Conservation (phyloP, 768 basidiomycete genomes). For the Tylopilus balloui region DNA sequence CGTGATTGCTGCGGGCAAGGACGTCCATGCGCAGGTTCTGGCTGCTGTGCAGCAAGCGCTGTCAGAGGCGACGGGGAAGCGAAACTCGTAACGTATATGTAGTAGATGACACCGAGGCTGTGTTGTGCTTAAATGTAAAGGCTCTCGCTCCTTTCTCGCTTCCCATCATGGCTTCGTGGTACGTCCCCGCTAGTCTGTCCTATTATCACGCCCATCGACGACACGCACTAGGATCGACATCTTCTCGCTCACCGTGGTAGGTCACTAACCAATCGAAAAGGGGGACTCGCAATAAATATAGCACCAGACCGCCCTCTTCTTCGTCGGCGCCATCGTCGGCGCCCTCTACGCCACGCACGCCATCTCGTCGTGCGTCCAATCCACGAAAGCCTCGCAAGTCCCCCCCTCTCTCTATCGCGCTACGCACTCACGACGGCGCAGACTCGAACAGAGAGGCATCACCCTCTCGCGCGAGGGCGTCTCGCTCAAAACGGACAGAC, state of each 20-base stretch:
- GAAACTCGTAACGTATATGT: too few species aligned
- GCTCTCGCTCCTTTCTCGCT: too few species aligned
- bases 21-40: conserved; percentile 63
- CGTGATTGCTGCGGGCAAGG: conserved; percentile 76
- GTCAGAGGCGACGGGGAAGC: conserved; percentile 12
- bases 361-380: conserved; percentile 41
- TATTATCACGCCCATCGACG: not conserved
- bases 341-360: conserved; percentile 35
- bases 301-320: conserved; percentile 38
- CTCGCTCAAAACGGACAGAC: conserved; percentile 58
- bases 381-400: conserved; percentile 55
- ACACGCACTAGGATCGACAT: conserved; percentile 14
- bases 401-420: not conserved
- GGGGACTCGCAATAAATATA: not conserved
- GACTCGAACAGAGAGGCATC: conserved; percentile 51
- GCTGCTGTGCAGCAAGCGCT: conserved; percentile 66
- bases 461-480: conserved; percentile 57
- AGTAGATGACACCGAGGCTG: too few species aligned
- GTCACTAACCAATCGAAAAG: not conserved
- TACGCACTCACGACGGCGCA: not conserved
- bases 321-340: conserved; percentile 44
- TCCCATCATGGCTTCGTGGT: conserved; percentile 17
- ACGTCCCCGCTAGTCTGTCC: not conserved
- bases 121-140: too few species aligned
- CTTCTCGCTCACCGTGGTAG: conserved; percentile 16